Conservation (phyloP, 1,284 basidiomycete genomes). For the Malassezia globosa region DNA sequence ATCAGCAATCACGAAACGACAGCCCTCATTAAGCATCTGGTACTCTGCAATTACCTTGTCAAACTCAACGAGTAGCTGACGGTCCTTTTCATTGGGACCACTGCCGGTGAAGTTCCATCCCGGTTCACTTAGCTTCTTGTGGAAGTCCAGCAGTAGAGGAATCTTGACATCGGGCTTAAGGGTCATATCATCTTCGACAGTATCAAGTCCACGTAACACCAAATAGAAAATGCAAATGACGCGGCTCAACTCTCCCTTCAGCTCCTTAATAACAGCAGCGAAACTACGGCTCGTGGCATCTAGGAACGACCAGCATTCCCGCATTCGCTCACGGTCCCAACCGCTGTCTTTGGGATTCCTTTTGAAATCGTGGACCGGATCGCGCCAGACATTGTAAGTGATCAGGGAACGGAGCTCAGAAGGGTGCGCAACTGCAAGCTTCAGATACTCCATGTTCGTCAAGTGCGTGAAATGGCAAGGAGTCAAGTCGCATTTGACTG, state of each 20-base stretch:
- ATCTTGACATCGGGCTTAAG: conserved; percentile 76
- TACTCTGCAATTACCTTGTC: conserved; percentile 73
- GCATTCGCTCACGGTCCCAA: conserved; percentile 56
- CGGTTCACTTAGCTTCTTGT: conserved; percentile 65
- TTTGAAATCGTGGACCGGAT: conserved; percentile 48
- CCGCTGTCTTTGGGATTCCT: conserved; percentile 41
- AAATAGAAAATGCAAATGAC: conserved; percentile 89
- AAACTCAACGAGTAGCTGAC: conserved; percentile 75
- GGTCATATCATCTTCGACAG: conserved; percentile 97
- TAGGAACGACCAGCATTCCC: conserved; percentile 77
- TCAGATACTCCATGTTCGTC: conserved; percentile 3
- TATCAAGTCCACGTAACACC: conserved; percentile 82
- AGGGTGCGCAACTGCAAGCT: conserved; percentile 32
- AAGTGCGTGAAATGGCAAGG: background rate
- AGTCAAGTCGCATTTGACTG: no score
- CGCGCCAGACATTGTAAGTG: conserved; percentile 49
- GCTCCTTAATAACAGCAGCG: conserved; percentile 85
- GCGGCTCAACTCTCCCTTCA: conserved; percentile 85
- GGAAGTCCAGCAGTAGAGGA: conserved; percentile 70
- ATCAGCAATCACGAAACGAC: conserved; percentile 70
- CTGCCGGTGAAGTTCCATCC: conserved; percentile 78
- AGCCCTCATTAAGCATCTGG: conserved; percentile 53
- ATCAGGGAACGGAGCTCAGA: conserved; percentile 46
- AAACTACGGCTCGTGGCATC: conserved; percentile 84
- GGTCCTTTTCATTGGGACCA: conserved; percentile 82